These are phyloP conservation scores for Acer yangbiense DNA, from an alignment of 345 rosid species.

Conservation along the genomic window DNA sequence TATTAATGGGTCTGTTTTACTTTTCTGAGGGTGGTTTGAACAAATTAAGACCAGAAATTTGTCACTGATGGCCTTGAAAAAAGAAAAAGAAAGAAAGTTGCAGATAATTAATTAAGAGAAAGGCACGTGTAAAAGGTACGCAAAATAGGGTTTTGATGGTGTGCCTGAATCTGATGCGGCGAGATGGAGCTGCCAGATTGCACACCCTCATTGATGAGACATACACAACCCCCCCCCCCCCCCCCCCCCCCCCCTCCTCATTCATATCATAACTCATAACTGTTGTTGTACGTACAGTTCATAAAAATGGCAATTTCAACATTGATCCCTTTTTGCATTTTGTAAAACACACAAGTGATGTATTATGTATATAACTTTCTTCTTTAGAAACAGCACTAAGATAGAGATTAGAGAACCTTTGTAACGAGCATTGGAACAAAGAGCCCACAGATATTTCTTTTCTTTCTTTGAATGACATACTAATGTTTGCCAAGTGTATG, in stretches of 20 bases:
- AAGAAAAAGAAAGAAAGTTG: neutral
- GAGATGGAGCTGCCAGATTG: conserved; percentile 27
- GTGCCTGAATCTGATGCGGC: conserved; percentile 29
- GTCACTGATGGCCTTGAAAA: neutral
- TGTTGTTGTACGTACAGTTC: neutral
- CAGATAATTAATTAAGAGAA: neutral
- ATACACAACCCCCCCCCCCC: too few species aligned
- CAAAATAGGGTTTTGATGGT: neutral
- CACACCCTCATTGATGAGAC: neutral
- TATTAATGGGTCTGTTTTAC: too few species aligned
- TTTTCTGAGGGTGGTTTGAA: too few species aligned
- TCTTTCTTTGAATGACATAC: too few species aligned
- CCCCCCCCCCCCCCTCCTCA: too few species aligned
- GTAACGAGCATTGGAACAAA: conserved; percentile 16
- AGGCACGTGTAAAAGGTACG: conserved; percentile 1
- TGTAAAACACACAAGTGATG: neutral
- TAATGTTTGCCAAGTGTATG: conserved; percentile 14
- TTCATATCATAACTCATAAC: too few species aligned
- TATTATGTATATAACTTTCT: neutral
- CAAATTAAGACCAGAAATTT: neutral
- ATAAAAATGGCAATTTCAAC: neutral
- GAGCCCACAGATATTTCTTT: conserved; percentile 1
- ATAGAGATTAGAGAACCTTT: neutral
- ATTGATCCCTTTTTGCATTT: neutral
- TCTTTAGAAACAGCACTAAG: neutral